phyloP scores from a whole-genome alignment of 31 red algal species.

The Bonnemaisonia californica region DNA sequence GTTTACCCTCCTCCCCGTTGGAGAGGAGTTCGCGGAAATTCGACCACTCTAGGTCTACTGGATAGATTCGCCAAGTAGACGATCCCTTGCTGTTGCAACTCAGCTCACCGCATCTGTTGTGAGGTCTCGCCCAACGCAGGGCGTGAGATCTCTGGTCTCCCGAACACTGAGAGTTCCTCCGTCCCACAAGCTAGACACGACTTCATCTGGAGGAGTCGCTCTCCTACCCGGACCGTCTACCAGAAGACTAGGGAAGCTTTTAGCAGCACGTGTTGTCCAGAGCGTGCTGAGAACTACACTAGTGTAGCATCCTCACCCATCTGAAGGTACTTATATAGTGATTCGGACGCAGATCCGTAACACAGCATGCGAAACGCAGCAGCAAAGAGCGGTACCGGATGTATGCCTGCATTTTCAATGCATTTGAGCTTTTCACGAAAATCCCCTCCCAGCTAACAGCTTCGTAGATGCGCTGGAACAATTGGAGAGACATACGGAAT shows the following conservation, averaged over 20 bases:
- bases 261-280: no score
- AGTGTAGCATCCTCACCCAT: background rate
- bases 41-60: no score
- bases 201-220: no score
- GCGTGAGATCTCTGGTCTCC: no score
- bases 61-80: no score
- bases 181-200: background rate
- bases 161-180: conserved; percentile 23
- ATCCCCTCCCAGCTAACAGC: background rate
- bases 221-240: no score
- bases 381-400: conserved; percentile 9
- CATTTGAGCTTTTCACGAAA: conserved; percentile 2
- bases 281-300: background rate
- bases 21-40: no score
- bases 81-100: no score
- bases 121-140: no score
- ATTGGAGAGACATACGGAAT: conserved; percentile 1
- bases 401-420: background rate
- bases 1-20: no score
- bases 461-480: conserved; percentile 13
- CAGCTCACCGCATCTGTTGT: no score
- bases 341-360: background rate
- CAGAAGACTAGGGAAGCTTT: no score
- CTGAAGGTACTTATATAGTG: conserved; percentile 9
- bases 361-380: conserved; percentile 1